Percentiles rank a stretch among this genome's conserved stretches.
Conservation (phyloP, 306 rosid species). For the Mimosa pudica region DNA sequence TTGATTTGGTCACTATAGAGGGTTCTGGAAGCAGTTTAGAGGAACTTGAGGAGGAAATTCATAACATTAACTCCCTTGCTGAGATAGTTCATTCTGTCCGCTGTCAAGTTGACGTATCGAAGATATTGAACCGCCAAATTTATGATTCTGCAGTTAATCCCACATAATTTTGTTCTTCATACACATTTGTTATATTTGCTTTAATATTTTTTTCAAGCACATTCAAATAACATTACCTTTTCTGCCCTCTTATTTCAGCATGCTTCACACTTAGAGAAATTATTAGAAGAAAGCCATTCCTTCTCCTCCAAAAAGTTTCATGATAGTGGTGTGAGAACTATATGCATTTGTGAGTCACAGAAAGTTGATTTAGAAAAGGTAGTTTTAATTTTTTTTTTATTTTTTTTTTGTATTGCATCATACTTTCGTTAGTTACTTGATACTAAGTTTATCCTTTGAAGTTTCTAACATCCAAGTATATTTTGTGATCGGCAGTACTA, state of each 20-base stretch:
- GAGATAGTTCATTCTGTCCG: conserved; percentile 68
- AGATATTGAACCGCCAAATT: conserved; percentile 70
- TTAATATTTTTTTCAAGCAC: conserved; percentile 22
- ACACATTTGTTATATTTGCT: not conserved
- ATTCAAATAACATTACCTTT: conserved; percentile 24
- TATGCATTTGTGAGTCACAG: conserved; percentile 64
- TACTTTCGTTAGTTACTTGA: conserved; percentile 16
- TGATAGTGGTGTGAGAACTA: conserved; percentile 78
- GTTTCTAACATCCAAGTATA: not conserved
- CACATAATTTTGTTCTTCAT: conserved; percentile 27
- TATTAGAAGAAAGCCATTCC: conserved; percentile 65
- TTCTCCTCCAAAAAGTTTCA: conserved; percentile 68
- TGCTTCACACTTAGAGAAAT: conserved; percentile 64
- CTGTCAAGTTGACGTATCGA: conserved; percentile 83
- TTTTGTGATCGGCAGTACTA: not conserved
- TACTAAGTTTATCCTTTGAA: conserved; percentile 13
- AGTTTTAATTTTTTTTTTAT: conserved; percentile 24
- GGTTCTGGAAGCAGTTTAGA: conserved; percentile 57
- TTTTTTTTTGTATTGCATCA: conserved; percentile 8
- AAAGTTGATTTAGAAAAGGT: conserved; percentile 84
- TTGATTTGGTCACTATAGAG: conserved; percentile 89
- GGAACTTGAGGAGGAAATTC: conserved; percentile 85
- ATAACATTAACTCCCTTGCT: conserved; percentile 76
- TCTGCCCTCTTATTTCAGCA: conserved; percentile 49
- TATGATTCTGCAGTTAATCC: conserved; percentile 68